Percentiles rank a stretch among this genome's conserved stretches.
phyloP scores from a whole-genome alignment of 768 basidiomycete species.

The Termitomyces sp. region DNA sequence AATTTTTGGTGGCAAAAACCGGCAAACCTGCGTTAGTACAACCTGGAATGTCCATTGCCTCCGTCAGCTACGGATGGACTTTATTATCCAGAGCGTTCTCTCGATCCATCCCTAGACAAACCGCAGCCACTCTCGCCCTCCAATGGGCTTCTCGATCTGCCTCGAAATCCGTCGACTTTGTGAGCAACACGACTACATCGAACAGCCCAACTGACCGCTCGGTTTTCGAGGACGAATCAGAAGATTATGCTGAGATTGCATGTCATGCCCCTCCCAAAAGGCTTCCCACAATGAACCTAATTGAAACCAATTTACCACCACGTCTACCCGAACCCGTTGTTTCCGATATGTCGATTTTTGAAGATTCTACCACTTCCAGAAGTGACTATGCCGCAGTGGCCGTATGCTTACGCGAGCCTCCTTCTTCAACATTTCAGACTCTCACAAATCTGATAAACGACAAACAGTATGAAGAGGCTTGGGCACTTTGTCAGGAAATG shows the following conservation, averaged over 20 bases:
- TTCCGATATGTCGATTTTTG: slow-evolving; percentile 26
- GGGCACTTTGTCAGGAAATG: slow-evolving; percentile 27
- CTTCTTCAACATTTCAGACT: slow-evolving; percentile 8
- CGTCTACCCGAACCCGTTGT: slow-evolving; percentile 21
- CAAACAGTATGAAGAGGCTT: slow-evolving; percentile 23
- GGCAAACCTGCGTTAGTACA: neutral
- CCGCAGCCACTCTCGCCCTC: slow-evolving; percentile 4
- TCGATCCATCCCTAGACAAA: slow-evolving; percentile 9
- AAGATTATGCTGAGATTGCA: slow-evolving; percentile 23
- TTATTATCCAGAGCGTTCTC: slow-evolving; percentile 9
- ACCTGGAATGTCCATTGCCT: slow-evolving; percentile 30
- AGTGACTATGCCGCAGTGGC: slow-evolving; percentile 18
- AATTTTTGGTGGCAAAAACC: neutral
- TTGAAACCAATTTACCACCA: slow-evolving; percentile 24
- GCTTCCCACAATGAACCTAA: slow-evolving; percentile 20
- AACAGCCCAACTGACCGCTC: neutral
- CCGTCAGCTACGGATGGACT: slow-evolving; percentile 17
- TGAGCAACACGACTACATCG: neutral
- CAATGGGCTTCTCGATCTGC: slow-evolving; percentile 4
- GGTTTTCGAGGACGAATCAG: slow-evolving; percentile 27
- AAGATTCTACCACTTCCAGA: slow-evolving; percentile 22
- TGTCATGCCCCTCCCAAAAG: slow-evolving; percentile 8
- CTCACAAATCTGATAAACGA: slow-evolving; percentile 19
- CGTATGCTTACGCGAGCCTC: neutral
- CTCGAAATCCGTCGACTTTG: neutral